A percentile compares a stretch with the other conserved stretches of the same genome.
Evolutionary conservation across 495 filamentous ascomycete species (phyloP).

Genomic region (Annulohypoxylon maeteangense): DNA sequence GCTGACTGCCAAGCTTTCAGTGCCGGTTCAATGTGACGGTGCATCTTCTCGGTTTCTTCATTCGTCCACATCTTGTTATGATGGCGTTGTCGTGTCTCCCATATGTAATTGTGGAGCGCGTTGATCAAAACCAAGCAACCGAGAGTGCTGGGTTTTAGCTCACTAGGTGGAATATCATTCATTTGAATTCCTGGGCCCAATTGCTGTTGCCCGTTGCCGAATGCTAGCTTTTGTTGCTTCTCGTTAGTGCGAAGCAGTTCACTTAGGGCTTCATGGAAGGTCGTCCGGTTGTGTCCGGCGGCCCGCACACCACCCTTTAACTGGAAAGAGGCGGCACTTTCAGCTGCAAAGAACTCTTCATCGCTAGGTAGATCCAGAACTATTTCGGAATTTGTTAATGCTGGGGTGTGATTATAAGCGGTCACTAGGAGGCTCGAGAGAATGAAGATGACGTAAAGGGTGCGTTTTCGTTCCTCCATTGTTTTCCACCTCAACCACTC

Average conservation of each 20-base stretch:
- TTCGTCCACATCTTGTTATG: conserved; percentile 91
- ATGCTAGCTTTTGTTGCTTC: conserved; percentile 68
- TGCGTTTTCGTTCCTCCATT: conserved; percentile 92
- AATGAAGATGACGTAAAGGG: conserved; percentile 89
- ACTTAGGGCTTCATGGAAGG: conserved; percentile 81
- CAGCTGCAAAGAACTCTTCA: conserved; percentile 90
- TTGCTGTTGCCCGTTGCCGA: conserved; percentile 54
- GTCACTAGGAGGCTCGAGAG: conserved; percentile 91
- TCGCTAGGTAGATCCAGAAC: conserved; percentile 91
- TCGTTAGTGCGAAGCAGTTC: conserved; percentile 83
- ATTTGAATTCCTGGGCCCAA: conserved; percentile 58
- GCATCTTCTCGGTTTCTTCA: conserved; percentile 94
- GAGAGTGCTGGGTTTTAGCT: conserved; percentile 89
- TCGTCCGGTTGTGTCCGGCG: conserved; percentile 71
- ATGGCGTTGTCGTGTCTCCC: conserved; percentile 94
- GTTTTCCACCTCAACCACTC: conserved; percentile 92
- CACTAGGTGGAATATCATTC: conserved; percentile 66
- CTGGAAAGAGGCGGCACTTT: conserved; percentile 80
- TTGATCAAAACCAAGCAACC: conserved; percentile 95
- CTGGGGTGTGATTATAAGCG: conserved; percentile 90
- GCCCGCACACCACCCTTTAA: conserved; percentile 75
- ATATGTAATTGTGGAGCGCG: conserved; percentile 97
- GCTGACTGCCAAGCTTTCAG: conserved; percentile 94
- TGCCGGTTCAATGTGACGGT: conserved; percentile 94
- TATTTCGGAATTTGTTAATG: conserved; percentile 94